Evolutionary conservation across 2,329 filamentous ascomycete genomes (phyloP), one percentile per base, ranked within the genome.

Genomic region (Fusarium euwallaceae): DNA sequence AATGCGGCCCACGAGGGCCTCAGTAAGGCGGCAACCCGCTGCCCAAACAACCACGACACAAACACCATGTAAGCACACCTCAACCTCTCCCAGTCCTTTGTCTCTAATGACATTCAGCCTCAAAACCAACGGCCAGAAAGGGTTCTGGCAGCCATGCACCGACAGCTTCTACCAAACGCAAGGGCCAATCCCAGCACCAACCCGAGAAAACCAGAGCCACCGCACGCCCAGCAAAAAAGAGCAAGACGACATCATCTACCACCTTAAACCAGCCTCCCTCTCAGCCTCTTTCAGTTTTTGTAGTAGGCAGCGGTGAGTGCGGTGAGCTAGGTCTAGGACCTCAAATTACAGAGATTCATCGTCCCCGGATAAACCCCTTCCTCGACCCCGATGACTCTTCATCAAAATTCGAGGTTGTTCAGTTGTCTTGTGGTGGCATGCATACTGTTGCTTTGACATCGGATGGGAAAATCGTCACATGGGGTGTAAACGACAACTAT

Each of bases 401-500:
- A 4, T 63, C 61, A 1, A 41, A 66, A 16, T 69, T 69, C 6
- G 51, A 64, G 17, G 62, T 95, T 34, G 92, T 94, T 10, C 89
- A 92, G 80, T 81, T 95, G 61, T 91, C 92, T 61, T 89, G 91
- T 63, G 93, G 93, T 62, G 93, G 93, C 66, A 95, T 95, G 93
- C 94, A 95, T 83, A 90, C 88, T 59, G 85, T 93, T 69, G 93
- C 92, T 2, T 84, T 95, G 59, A 95, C 93, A 48, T 87, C 90
- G 75, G 91, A 95, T 82, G 94, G 94, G 85, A 91, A 90, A 82
- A 92, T 95, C 75, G 84, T 94, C 48, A 94, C 92, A 20, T 96
- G 94, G 94, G 94, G 94, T 68, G 93, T 95, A 74, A 95, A 95
- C 80, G 93, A 95, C 80, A 90, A 94, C 78, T 91, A 91, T 70